Evolutionary conservation across 2,329 filamentous ascomycete genomes (phyloP).

Genomic region (Colletotrichum lini): DNA sequence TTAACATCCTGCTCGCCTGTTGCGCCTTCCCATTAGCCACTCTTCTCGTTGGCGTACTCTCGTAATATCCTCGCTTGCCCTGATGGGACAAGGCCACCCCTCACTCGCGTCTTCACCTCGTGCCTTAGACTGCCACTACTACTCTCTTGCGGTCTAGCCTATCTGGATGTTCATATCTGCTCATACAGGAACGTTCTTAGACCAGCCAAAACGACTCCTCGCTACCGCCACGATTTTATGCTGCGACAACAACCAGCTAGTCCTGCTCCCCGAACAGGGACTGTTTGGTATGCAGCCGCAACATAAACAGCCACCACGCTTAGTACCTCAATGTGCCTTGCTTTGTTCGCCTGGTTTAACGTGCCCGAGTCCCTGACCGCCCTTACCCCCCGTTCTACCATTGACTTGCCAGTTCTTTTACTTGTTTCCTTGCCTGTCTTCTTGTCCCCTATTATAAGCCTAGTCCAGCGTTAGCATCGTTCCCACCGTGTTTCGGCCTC

Average conservation of each 20-base stretch:
- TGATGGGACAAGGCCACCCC: neutral
- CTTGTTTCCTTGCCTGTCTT: constrained; percentile 6
- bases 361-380: constrained; percentile 2
- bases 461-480: neutral
- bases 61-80: neutral
- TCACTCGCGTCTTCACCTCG: neutral
- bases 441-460: neutral
- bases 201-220: neutral
- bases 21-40: constrained; percentile 23
- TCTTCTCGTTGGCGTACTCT: neutral
- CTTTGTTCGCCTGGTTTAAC: neutral
- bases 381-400: neutral
- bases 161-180: neutral
- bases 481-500: neutral
- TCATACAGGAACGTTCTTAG: constrained; percentile 1
- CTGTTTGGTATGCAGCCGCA: neutral
- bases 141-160: neutral
- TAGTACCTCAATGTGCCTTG: neutral
- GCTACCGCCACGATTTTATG: neutral
- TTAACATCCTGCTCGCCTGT: constrained; percentile 24
- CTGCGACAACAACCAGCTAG: neutral
- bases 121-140: neutral
- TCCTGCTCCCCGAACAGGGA: neutral
- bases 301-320: neutral
- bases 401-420: neutral